Base-by-base conservation (phyloP, 352 stramenopile genomes). In the Globisporangium emineosum region DNA sequence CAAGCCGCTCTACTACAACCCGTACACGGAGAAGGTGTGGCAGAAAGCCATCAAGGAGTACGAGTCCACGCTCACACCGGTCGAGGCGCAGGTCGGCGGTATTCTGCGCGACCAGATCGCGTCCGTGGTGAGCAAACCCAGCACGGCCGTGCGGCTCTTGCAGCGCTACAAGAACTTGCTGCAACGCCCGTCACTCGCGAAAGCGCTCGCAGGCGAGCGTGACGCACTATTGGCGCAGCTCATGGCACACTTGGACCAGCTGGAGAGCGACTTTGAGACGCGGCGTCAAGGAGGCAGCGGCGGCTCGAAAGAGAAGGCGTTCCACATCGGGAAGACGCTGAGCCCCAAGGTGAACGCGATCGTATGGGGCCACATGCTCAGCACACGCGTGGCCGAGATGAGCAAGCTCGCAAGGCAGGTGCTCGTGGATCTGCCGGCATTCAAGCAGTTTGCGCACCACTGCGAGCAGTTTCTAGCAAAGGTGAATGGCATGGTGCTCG, bases 21-120 rank as follows among this genome's bases (percentile, higher is more conserved):
- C 85, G 29, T 98, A 98, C 81, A 97, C 94, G 4, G 84, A 96
- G 27, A 65, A 69, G 21, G 68, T 82, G 17, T 98, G 93, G 93
- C 68, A 87, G 27, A 53, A 61, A 0, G 88, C 89, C 0, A 71
- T 97, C 2, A 71, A 68, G 6, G 73, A 82, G 15, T 98, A 91
- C 63, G 94, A 98, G 60, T 59, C 69, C 10, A 73, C 72, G 33
- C 76, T 98, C 0, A 79, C 75, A 15, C 93, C 91, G 0, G 76
- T 97, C 33, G 93, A 98, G 62, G 66, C 65, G 0, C 78, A 90
- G 49, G 88, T 98, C 5, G 93, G 86, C 12, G 75, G 69, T 0
- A 91, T 96, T 15, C 66, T 96, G n/a, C 76, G 90, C 32, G 81
- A 93, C 55, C 79, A 88, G 50, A 83, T 94, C 58, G 74, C 83